These are phyloP conservation scores for Teratosphaeria nubilosa DNA, from an alignment of 2,329 filamentous ascomycete species.

Conservation along the genomic window DNA sequence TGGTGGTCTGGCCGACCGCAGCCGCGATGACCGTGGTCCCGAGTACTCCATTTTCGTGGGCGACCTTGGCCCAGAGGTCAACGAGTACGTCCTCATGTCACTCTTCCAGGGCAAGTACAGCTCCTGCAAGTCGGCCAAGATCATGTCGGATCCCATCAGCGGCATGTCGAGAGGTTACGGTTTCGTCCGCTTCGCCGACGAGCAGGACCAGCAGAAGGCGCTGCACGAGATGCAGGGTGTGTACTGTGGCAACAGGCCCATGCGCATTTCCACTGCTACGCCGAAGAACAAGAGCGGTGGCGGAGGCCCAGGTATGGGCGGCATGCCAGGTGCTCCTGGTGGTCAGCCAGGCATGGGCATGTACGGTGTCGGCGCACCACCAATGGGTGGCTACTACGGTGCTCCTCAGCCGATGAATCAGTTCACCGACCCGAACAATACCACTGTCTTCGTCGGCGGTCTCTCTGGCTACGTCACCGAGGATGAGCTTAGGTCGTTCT, in stretches of 20 bases:
- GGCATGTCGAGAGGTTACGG: constrained; percentile 97
- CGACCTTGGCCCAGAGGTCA: constrained; percentile 94
- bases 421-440: constrained; percentile 99
- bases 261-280: constrained; percentile 96
- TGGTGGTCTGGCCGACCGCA: constrained; percentile 86
- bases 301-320: constrained; percentile 37
- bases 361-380: constrained; percentile 61
- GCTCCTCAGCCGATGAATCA: constrained; percentile 88
- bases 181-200: constrained; percentile 93
- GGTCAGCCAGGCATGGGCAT: constrained; percentile 44
- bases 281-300: constrained; percentile 74
- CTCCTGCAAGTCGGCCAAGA: constrained; percentile 98
- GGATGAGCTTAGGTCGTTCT: constrained; percentile 98
- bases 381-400: constrained; percentile 53
- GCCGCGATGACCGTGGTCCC: constrained; percentile 87
- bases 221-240: constrained; percentile 98
- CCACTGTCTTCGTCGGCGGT: constrained; percentile 94
- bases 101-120: constrained; percentile 95
- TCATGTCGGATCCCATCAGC: constrained; percentile 98
- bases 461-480: constrained; percentile 97
- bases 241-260: constrained; percentile 95
- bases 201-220: constrained; percentile 90
- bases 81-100: constrained; percentile 93
- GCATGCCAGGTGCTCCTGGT: constrained; percentile 38
- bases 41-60: constrained; percentile 97